These are phyloP conservation scores for Magnusiomyces sp. DNA, from an alignment of 1,139 yeast species.

Conservation along the genomic window DNA sequence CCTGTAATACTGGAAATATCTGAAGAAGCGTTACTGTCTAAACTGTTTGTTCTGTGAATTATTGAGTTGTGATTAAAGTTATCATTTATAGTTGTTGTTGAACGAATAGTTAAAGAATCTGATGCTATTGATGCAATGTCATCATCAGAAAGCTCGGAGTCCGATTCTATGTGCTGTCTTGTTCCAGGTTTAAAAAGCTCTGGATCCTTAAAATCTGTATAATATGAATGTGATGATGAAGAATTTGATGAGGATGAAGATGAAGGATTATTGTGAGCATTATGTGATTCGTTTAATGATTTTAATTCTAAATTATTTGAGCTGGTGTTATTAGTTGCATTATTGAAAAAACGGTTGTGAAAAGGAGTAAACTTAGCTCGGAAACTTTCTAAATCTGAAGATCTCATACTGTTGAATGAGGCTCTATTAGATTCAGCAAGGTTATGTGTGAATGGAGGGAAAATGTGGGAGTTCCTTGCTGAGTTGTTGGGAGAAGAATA, in stretches of 20 bases:
- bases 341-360: too few species aligned
- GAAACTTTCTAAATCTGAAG: too few species aligned
- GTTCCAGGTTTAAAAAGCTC: conserved; percentile 2
- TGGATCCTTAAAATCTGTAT: neutral
- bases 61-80: neutral
- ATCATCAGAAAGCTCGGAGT: conserved; percentile 2
- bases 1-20: neutral
- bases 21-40: neutral
- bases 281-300: neutral
- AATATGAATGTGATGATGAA: neutral
- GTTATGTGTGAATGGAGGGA: neutral
- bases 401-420: too few species aligned
- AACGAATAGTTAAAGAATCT: neutral
- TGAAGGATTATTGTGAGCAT: neutral
- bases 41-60: neutral
- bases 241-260: neutral
- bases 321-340: neutral
- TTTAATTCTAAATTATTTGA: neutral
- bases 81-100: neutral
- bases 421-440: neutral
- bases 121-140: neutral
- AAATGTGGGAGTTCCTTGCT: neutral
- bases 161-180: neutral
- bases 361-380: too few species aligned
- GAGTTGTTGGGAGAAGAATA: too few species aligned